Evolutionary conservation across 768 basidiomycete species (phyloP).

Genomic region (Ramaria rubella): DNA sequence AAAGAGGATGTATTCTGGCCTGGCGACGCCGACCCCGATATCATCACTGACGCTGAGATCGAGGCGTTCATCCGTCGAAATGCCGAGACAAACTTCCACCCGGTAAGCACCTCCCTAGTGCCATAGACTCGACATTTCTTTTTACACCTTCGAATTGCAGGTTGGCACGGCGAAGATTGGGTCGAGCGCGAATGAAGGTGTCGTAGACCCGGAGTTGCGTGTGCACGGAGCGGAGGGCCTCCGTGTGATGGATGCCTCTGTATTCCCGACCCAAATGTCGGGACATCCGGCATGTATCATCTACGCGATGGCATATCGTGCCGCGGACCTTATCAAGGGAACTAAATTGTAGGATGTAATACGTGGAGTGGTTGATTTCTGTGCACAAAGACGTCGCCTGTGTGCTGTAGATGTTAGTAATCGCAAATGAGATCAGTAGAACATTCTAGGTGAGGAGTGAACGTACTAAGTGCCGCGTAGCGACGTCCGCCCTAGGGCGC

Average conservation of each 20-base stretch:
- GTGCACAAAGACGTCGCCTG: no score
- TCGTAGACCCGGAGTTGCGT: constrained; percentile 38
- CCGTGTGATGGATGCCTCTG: constrained; percentile 18
- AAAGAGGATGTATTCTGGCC: constrained; percentile 12
- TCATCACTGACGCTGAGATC: constrained; percentile 1
- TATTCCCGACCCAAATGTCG: constrained; percentile 6
- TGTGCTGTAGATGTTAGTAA: no score
- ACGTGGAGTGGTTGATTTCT: no score
- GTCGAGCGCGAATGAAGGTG: constrained; percentile 24
- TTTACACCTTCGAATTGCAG: neutral
- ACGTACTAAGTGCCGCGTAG: no score
- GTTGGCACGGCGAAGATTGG: constrained; percentile 2
- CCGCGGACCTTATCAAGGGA: neutral
- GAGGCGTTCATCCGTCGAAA: constrained; percentile 5
- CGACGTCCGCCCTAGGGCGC: no score
- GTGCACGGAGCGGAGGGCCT: constrained; percentile 42
- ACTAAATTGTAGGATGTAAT: no score
- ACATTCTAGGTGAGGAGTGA: no score
- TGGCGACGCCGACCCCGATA: constrained; percentile 15
- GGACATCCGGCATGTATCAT: constrained; percentile 6
- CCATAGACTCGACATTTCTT: neutral
- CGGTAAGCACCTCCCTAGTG: neutral
- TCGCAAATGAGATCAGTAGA: no score
- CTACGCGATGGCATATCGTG: neutral
- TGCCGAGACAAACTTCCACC: constrained; percentile 4